Evolutionary conservation across 805 yeast genomes (phyloP).

Genomic region (Novakomyces olei): DNA sequence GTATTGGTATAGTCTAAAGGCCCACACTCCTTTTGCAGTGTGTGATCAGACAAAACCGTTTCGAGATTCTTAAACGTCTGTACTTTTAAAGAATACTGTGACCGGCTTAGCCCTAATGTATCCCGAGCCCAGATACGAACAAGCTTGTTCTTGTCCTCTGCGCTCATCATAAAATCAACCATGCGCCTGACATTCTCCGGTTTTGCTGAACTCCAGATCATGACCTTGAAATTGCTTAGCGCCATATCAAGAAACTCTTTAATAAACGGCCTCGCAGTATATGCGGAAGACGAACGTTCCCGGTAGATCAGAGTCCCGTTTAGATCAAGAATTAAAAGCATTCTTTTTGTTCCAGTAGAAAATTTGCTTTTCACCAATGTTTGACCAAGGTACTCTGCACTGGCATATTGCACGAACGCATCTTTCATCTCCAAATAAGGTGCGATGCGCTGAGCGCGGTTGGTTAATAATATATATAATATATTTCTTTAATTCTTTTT

Average conservation of each 20-base stretch:
- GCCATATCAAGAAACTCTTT: conserved; percentile 1
- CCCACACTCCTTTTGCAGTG: neutral
- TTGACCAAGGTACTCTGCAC: too few relatives aligned
- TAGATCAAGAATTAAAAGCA: conserved; percentile 1
- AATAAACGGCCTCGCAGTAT: neutral
- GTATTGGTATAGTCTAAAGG: neutral
- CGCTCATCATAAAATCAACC: neutral
- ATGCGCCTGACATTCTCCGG: neutral
- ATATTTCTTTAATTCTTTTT: too few relatives aligned
- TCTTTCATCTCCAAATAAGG: too few relatives aligned
- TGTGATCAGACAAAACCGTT: neutral
- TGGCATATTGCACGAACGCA: too few relatives aligned
- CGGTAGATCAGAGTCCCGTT: neutral
- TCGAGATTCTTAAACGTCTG: conserved; percentile 2
- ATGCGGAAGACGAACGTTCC: neutral
- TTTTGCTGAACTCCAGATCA: conserved; percentile 1
- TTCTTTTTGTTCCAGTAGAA: too few relatives aligned
- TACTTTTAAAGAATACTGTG: neutral
- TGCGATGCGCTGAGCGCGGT: too few relatives aligned
- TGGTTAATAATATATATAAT: too few relatives aligned
- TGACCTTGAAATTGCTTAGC: neutral
- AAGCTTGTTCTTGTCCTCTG: neutral
- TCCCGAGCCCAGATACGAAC: neutral
- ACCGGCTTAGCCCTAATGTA: neutral
- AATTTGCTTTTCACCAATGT: too few relatives aligned